A percentile compares a stretch with the other conserved stretches of the same genome.
Conservation (phyloP, 306 rosid species). For the Quercus dentata region DNA sequence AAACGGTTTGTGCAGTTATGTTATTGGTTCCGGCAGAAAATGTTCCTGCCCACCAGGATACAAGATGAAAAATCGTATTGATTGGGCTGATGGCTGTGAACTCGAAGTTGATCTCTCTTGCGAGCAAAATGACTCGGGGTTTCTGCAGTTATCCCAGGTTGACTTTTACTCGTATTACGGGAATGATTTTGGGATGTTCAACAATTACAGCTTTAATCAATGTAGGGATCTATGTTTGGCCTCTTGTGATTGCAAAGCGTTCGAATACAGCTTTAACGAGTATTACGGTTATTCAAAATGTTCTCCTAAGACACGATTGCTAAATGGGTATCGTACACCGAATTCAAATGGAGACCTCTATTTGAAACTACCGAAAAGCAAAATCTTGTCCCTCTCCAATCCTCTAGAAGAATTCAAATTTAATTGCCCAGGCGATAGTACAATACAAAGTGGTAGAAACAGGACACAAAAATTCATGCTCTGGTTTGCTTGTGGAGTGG, state of each 20-base stretch:
- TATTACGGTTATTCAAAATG: not conserved
- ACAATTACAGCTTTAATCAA: not conserved
- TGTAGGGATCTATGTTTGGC: conserved; percentile 30
- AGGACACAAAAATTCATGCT: conserved; percentile 2
- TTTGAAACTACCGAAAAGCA: conserved; percentile 18
- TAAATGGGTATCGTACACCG: conserved; percentile 21
- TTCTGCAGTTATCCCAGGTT: not conserved
- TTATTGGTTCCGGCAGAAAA: conserved; percentile 14
- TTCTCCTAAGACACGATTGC: conserved; percentile 20
- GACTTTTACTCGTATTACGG: conserved; percentile 23
- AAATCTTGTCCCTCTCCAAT: not conserved
- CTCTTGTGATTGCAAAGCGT: conserved; percentile 16
- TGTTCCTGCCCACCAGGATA: conserved; percentile 29
- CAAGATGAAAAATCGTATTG: conserved; percentile 3
- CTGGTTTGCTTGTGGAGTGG: conserved; percentile 18
- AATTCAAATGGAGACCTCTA: not conserved
- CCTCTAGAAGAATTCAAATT: not conserved
- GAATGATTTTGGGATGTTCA: not conserved
- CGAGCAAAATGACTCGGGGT: conserved; percentile 5
- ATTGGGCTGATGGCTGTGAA: conserved; percentile 46
- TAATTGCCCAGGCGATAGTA: not conserved
- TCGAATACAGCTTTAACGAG: not conserved
- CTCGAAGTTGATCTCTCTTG: conserved; percentile 26
- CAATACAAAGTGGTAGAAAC: not conserved
- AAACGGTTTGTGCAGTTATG: conserved; percentile 15